Evolutionary conservation across 352 stramenopile genomes (phyloP).

Genomic region (Globisporangium paddicum): DNA sequence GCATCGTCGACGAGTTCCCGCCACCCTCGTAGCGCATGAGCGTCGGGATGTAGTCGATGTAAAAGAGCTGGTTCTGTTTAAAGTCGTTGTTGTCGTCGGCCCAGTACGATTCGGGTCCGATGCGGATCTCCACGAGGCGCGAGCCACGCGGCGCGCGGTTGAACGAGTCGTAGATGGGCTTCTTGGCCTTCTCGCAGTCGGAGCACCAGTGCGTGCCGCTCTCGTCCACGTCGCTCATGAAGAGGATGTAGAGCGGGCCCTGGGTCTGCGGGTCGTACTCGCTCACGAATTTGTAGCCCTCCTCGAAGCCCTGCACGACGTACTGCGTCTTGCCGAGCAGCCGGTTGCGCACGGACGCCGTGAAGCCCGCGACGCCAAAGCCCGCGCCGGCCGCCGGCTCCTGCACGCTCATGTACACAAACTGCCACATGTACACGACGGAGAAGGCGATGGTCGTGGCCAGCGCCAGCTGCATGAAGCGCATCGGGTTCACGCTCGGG

Average conservation of each 20-base stretch:
- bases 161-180: conserved; percentile 54
- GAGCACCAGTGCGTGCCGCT: conserved; percentile 78
- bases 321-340: conserved; percentile 50
- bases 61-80: conserved; percentile 76
- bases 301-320: conserved; percentile 63
- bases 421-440: conserved; percentile 68
- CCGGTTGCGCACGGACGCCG: conserved; percentile 29
- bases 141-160: conserved; percentile 53
- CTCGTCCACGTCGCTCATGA: conserved; percentile 65
- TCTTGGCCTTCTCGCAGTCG: conserved; percentile 58
- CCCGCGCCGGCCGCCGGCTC: conserved; percentile 3
- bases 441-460: conserved; percentile 51
- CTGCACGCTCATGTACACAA: conserved; percentile 39
- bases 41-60: conserved; percentile 76
- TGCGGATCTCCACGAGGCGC: conserved; percentile 63
- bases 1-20: conserved; percentile 62
- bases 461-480: conserved; percentile 71
- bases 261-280: conserved; percentile 63
- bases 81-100: conserved; percentile 74
- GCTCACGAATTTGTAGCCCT: conserved; percentile 68
- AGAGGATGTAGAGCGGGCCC: conserved; percentile 69
- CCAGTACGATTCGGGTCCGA: conserved; percentile 53
- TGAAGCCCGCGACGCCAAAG: conserved; percentile 17
- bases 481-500: conserved; percentile 38
- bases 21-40: conserved; percentile 75